These are phyloP conservation scores for Talaromyces sp. DNA, from an alignment of 2,329 filamentous ascomycete genomes.

Conservation along the genomic window DNA sequence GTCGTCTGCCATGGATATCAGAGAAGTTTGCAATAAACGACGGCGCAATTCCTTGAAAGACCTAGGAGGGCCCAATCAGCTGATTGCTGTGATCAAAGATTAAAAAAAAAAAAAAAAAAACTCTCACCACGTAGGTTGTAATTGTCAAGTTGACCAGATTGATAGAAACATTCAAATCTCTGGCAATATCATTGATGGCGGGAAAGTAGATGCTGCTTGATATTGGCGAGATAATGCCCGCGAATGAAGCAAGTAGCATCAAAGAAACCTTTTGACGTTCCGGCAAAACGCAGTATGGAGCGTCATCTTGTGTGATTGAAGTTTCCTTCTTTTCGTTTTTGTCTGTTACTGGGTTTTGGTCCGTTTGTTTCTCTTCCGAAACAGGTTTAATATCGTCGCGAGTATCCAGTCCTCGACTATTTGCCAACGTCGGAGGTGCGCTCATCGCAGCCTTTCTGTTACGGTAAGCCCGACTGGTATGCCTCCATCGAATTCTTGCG, in stretches of 20 bases:
- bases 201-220: conserved; percentile 39
- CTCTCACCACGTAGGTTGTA: conserved; percentile 33
- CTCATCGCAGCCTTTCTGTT: not conserved
- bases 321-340: not conserved
- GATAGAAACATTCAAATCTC: conserved; percentile 33
- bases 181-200: conserved; percentile 34
- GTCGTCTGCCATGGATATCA: conserved; percentile 46
- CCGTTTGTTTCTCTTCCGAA: not conserved
- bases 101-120: not conserved
- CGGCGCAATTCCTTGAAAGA: conserved; percentile 51
- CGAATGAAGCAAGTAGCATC: conserved; percentile 4
- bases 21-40: conserved; percentile 48
- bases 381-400: not conserved
- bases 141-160: conserved; percentile 39
- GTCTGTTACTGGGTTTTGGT: not conserved
- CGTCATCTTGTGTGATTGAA: not conserved
- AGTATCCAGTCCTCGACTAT: too few relatives aligned
- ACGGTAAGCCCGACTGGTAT: not conserved
- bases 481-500: not conserved
- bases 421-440: too few relatives aligned
- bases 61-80: conserved; percentile 16
- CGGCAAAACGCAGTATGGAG: conserved; percentile 1
- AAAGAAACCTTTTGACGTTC: conserved; percentile 5
- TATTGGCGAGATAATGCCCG: conserved; percentile 4
- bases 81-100: not conserved